Evolutionary conservation across 2,329 filamentous ascomycete species (phyloP), one percentile per base, ranked within the genome.

Genomic region (Periconia macrospinosa): DNA sequence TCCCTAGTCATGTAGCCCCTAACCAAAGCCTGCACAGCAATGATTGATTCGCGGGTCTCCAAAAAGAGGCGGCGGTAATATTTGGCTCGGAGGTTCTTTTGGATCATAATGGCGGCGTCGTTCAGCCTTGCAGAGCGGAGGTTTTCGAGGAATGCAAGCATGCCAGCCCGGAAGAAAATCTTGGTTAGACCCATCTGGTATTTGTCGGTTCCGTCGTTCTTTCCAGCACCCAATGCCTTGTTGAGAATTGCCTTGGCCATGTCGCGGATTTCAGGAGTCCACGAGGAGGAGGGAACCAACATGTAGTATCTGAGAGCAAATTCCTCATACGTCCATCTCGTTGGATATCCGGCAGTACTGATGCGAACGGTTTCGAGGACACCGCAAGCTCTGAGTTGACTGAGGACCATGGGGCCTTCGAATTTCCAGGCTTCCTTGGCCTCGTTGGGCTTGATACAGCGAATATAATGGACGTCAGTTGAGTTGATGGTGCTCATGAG

Each of bases 391-490:
- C 95, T 88, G 67, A 99, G 81, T 76, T 99, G 94, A 75, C 91
- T 96, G 56, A 99, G 83, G 63, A 99, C 94, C 94, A 99, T 99
- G 2, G 95, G 94, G 0, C 94, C 94, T 72, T 99, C 94, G 58
- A 97, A 99, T 67, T 95, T 93, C 94, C 94, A 99, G 0, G 94
- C 86, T 68, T 90, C 90, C 76, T 99, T 99, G 47, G 86, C 91
- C 77, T 99, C 94, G 72, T 99, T 99, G 30, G 94, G 94, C 78
- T 99, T 99, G 78, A 99, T 97, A 75, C 94, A 99, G 64, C 94
- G 88, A 70, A 99, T 99, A 76, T 99, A 99, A 76, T 99, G 94
- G 18, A 97, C 94, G 72, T 99, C 94, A 2, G 94, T 99, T 63
- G 90, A 92, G 75, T 95, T 96, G 76, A 99, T 99, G 6, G 94